Evolutionary conservation across 805 yeast species (phyloP), one percentile per base, ranked within the genome.

Genomic region (Kodamaea laetipori): DNA sequence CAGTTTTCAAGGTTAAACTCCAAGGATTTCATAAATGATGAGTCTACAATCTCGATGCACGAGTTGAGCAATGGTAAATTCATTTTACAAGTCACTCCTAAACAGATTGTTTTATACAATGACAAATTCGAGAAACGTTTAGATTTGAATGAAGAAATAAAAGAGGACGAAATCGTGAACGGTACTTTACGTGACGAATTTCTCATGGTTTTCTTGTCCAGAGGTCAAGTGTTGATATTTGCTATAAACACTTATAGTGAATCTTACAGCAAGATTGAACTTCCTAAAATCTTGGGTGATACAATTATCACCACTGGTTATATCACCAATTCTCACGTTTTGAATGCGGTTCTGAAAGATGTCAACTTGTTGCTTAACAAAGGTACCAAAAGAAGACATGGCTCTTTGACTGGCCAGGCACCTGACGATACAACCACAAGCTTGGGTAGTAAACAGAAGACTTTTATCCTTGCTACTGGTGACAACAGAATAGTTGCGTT

Each of bases 51-150:
- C 8, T 80, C 80, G 26, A 80, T 86, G 55, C 86, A 84, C 16
- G 80, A 82, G 32, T 63, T 85, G 44, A 72, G 76, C 37, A 60
- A 63, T 17, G 77, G 81, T 6, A 74, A 78, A 28, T 74, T 79
- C 52, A 80, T 88, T 27, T 76, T 89, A 12, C 97, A 90, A 58
- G 80, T 88, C 1, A 82, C 94, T 1, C 78, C 85, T 0, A 76
- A 78, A 28, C 81, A 79, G 41, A 73, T 89, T 23, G 72, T 76
- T 23, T 57, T 87, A 2, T 88, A 80, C 60, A 60, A 83, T 53
- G 71, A 78, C 44, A 74, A 75, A 37, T 84, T 88, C 60, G 76
- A 76, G 44, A 71, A 74, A 43, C 53, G 78, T 7, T 67, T 76
- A 6, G 72, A 80, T 2, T 64, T 81, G 28, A 74, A 73, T 11